Percentiles rank a stretch among this genome's conserved stretches.
Conservation (phyloP, 2,329 filamentous ascomycete genomes). For the Emmonsiellopsis sp. region DNA sequence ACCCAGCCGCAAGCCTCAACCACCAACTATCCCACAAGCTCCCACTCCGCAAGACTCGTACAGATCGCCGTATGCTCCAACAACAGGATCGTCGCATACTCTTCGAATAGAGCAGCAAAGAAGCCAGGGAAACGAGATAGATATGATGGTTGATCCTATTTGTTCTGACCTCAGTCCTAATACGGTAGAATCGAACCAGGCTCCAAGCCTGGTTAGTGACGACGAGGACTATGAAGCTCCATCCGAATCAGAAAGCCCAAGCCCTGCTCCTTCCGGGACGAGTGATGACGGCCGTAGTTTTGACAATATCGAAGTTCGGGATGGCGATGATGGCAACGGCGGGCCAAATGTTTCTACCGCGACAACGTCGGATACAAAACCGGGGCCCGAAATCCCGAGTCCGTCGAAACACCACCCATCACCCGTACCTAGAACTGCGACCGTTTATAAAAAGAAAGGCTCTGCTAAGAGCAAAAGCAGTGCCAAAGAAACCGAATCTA, state of each 20-base stretch:
- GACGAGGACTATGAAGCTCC: constrained; percentile 63
- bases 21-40: constrained; percentile 33
- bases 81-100: constrained; percentile 32
- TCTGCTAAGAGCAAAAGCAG: constrained; percentile 5
- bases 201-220: constrained; percentile 70
- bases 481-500: neutral
- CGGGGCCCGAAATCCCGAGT: constrained; percentile 22
- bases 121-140: constrained; percentile 35
- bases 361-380: constrained; percentile 23
- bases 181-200: constrained; percentile 62
- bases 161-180: constrained; percentile 56
- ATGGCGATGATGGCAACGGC: constrained; percentile 30
- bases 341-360: constrained; percentile 19
- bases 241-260: constrained; percentile 55
- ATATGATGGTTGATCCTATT: constrained; percentile 24
- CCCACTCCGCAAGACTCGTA: constrained; percentile 17
- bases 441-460: constrained; percentile 23
- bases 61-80: constrained; percentile 23
- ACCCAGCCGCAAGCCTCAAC: constrained; percentile 28
- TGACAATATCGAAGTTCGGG: constrained; percentile 36
- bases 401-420: constrained; percentile 18
- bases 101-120: constrained; percentile 6
- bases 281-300: constrained; percentile 46
- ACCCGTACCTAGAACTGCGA: constrained; percentile 22
- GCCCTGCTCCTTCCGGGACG: constrained; percentile 34